A percentile compares a stretch with the other conserved stretches of the same genome.
These are phyloP conservation scores for Fusarium sp. DNA, from an alignment of 2,329 filamentous ascomycete species.

Conservation along the genomic window DNA sequence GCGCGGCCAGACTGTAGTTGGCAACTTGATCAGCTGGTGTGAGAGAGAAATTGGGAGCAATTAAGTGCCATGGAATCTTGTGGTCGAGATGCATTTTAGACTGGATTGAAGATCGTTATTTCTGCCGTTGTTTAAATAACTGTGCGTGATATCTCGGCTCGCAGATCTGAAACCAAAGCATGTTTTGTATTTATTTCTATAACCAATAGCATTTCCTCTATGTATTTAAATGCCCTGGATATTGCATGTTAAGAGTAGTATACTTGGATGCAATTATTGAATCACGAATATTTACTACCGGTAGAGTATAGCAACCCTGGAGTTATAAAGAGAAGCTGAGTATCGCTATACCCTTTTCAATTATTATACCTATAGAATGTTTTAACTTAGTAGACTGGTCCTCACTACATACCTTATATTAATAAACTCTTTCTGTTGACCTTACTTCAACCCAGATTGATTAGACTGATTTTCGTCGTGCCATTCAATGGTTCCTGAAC, in stretches of 20 bases:
- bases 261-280: rapidly evolving
- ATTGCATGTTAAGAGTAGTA: neutral
- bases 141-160: neutral
- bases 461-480: no score
- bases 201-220: neutral
- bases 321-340: no score
- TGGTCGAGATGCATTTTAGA: slow-evolving; percentile 1
- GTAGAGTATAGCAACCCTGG: no score
- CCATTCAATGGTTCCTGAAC: no score
- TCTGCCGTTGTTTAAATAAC: neutral
- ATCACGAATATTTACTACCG: rapidly evolving
- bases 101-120: no score
- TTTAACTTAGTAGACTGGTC: no score
- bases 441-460: no score
- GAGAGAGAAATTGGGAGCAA: neutral
- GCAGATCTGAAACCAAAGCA: neutral
- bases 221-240: neutral
- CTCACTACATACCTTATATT: no score
- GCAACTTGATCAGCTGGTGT: no score
- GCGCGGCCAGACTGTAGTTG: neutral
- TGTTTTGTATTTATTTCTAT: neutral
- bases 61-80: neutral
- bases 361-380: no score
- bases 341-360: no score
- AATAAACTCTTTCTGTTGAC: no score